Base-by-base conservation (phyloP, 1,139 yeast species). In the Yamadazyma dendronema region DNA sequence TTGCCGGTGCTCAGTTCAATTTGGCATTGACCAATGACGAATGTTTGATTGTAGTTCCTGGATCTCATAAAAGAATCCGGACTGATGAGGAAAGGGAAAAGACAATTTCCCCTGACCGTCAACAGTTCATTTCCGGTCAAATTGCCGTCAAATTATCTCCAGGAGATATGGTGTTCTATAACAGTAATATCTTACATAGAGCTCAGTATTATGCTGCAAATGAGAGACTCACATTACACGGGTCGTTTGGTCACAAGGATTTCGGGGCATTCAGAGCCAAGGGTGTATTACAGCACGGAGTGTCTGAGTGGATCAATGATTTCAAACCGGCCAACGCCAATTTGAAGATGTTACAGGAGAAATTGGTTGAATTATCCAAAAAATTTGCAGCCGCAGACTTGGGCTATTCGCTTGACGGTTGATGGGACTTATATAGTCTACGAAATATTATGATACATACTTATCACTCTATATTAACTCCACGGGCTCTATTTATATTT, bases 261-360 rank as follows among this genome's bases (percentile, higher is more conserved):
- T 61, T 60, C 39, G 79, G 79, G 4, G 59, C 61, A 40, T 52
- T 62, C 17, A 60, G 81, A 42, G 79, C 81, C 3, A 65, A 64
- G 45, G 77, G 79, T 4, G 68, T 76, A 13, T 65, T 76, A 38
- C 81, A 76, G 50, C 79, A 74, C 46, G 81, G 80, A 0, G 79
- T 74, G 6, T 73, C 67, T 6, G 63, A 65, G 27, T 76, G 81
- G 81, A 57, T 74, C 30, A 66, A 69, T 13, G 49, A 62, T 4
- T 65, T 74, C 39, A 45, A 59, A 35, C 73, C 79, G 1, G 46
- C 50, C 13, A 68, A 67, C 36, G 54, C 50, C 10, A 65, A 65
- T 37, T 61, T 74, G 54, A 45, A 44, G 19, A 42, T 52, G 45
- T 55, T 74, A 50, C 59, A 62, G 42, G 49, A 43, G 1, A 70